Evolutionary conservation across 140 eudicot genomes (phyloP).

Genomic region (Stevia rebaudiana): DNA sequence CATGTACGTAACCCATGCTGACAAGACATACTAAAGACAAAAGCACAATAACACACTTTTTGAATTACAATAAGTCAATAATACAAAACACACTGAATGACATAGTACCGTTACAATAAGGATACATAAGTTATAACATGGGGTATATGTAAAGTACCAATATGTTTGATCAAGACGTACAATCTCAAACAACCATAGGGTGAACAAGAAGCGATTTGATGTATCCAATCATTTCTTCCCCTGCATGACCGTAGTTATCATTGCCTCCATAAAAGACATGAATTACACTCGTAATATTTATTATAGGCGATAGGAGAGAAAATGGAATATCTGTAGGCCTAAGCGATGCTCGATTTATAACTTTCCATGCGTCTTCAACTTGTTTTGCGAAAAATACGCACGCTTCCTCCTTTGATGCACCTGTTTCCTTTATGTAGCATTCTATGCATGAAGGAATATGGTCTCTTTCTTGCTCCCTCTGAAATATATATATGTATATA

Average conservation of each 20-base stretch:
- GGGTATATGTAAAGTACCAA: no score
- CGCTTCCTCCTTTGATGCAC: conserved; percentile 4
- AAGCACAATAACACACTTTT: no score
- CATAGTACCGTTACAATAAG: no score
- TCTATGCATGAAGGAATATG: neutral
- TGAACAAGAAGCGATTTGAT: conserved; percentile 21
- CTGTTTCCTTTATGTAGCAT: neutral
- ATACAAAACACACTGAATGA: no score
- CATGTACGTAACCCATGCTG: no score
- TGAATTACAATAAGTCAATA: no score
- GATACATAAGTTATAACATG: no score
- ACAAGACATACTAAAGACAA: no score
- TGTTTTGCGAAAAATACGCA: neutral
- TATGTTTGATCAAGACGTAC: neutral
- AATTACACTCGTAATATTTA: neutral
- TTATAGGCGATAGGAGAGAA: neutral
- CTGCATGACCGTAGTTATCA: conserved; percentile 9
- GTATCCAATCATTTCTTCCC: conserved; percentile 24
- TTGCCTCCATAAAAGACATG: neutral
- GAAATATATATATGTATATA: neutral
- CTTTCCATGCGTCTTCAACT: conserved; percentile 12
- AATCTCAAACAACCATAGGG: neutral
- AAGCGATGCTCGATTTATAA: neutral
- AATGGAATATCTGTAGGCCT: neutral
- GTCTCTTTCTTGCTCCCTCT: conserved; percentile 4